Base-by-base conservation (phyloP, 2,329 filamentous ascomycete genomes). In the Penicillium sp. region DNA sequence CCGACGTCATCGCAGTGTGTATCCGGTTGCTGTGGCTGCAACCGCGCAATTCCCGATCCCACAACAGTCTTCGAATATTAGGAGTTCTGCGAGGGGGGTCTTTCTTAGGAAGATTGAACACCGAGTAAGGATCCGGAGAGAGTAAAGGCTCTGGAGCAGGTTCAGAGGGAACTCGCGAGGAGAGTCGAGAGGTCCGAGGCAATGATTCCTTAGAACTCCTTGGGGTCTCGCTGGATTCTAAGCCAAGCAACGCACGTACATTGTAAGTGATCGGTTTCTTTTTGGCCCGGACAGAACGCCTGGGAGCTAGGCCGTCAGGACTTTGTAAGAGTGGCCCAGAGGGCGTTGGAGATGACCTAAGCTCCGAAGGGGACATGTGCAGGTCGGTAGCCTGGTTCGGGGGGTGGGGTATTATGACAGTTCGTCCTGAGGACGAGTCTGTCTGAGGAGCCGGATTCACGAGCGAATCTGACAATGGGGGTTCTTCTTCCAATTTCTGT, bases 41-140 rank as follows among this genome's bases (percentile, higher is more conserved):
- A 37, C 61, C 58, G n/a, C 67, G 69, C 19, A 74, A 47, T 58
- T 75, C 72, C 51, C 75, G 73, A 43, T 56, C 51, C 37, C 59
- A 65, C 16, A 77, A 45, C 3, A 75, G 58, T 21, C 53, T 61
- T 27, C 16, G 46, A 4, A 62, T 26, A 27, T 57, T 27, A 14
- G 23, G 19, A 9, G 3, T 7, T 10, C 3, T 25, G 14, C 23
- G 9, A 19, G 31, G 10, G 39, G 48, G 16, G n/a, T 35, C 14
- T 33, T 42, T 42, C 8, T 37, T 39, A 8, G 19, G 39, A 3
- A 25, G 7, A 21, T 21, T 19, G 14, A 19, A 16, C 1, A 11
- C 47, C 7, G 45, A 14, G 11, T 23, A 33, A n/a, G 54, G 9
- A 23, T 39, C 14, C 14, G 11, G 46, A 37, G 35, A 19, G 9